These are phyloP conservation scores for Davidsoniella australis DNA, from an alignment of 2,329 filamentous ascomycete species.

Conservation along the genomic window DNA sequence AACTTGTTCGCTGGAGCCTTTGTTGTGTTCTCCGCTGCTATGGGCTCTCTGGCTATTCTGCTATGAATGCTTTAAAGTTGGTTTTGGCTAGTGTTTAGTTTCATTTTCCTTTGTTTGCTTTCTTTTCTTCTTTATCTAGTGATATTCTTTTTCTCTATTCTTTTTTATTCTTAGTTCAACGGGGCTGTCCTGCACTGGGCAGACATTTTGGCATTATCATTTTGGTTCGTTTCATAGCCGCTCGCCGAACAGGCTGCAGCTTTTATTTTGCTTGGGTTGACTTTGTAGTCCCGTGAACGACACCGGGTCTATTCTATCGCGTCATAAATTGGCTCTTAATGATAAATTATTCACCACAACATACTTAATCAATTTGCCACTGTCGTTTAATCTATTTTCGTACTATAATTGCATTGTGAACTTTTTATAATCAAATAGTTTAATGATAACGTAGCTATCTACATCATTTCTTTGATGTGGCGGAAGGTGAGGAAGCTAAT, in stretches of 20 bases:
- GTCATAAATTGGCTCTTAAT: background rate
- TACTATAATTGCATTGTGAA: too few relatives aligned
- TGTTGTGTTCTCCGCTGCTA: slow-evolving; percentile 1
- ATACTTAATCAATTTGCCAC: too few relatives aligned
- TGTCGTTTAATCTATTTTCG: too few relatives aligned
- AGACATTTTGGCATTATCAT: too few relatives aligned
- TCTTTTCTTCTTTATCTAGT: slow-evolving; percentile 1
- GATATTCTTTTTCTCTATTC: slow-evolving; percentile 8
- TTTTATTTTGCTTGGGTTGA: too few relatives aligned
- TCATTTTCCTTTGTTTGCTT: slow-evolving; percentile 1
- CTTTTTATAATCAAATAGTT: too few relatives aligned
- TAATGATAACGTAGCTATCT: too few relatives aligned
- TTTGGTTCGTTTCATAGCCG: too few relatives aligned
- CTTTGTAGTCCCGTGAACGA: slow-evolving; percentile 1
- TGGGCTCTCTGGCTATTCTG: slow-evolving; percentile 7
- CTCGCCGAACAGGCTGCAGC: too few relatives aligned
- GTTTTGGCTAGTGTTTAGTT: background rate
- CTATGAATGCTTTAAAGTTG: slow-evolving; percentile 5
- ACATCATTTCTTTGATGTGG: too few relatives aligned
- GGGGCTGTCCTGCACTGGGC: too few relatives aligned
- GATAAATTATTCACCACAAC: background rate
- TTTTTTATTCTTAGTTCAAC: slow-evolving; percentile 1
- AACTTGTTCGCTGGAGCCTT: slow-evolving; percentile 3
- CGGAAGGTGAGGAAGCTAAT: too few relatives aligned
- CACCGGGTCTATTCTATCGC: background rate